Base-by-base conservation (phyloP, 1,139 yeast genomes). In the Hyphopichia buzzinii region DNA sequence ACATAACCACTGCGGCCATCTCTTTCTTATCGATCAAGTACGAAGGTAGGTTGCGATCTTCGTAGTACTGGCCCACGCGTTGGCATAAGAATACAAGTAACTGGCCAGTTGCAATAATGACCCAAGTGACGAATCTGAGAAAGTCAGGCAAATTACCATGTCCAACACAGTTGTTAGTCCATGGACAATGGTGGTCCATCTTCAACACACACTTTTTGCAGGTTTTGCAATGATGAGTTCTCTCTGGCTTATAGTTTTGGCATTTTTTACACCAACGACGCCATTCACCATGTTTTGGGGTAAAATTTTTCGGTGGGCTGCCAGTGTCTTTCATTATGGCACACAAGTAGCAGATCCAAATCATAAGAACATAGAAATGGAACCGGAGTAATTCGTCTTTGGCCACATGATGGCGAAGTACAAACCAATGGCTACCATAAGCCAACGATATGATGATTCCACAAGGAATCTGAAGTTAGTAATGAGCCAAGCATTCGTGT, bases 131-230 rank as follows among this genome's bases (percentile, higher is more conserved):
- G 53, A 92, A 92, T 36, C 97, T 69, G 48, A 87, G 52, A 53
- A 92, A 92, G 53, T 88, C 92, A 0, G 96, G 90, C 59, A 81
- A 69, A 54, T 92, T 92, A 1, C 62, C 60, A 56, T 81, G 81
- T 0, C 98, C 98, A 38, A 94, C 78, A 57, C 98, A 92, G 10
- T 79, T 71, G 4, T 95, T 80, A 55, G 92, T 89, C 98, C 98
- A 92, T 0, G 98, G 97, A 56, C 98, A 92, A 60, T 86, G 95
- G 54, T 92, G 98, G 60, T 84, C 94, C 92, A 84, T 84, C 41
- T 74, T 68, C 37, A 92, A 67, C 1, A 86, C 73, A 59, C 98
- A 92, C 36, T 61, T 63, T 8, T 79, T 73, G 46, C 94, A 80
- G 17, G 77, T 63, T 0, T 86, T 81, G 41, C 98, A 92, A 58